Percentiles rank a stretch among this genome's conserved stretches.
These are phyloP conservation scores for Diaporthe ampelina DNA, from an alignment of 2,329 filamentous ascomycete species.

Conservation along the genomic window DNA sequence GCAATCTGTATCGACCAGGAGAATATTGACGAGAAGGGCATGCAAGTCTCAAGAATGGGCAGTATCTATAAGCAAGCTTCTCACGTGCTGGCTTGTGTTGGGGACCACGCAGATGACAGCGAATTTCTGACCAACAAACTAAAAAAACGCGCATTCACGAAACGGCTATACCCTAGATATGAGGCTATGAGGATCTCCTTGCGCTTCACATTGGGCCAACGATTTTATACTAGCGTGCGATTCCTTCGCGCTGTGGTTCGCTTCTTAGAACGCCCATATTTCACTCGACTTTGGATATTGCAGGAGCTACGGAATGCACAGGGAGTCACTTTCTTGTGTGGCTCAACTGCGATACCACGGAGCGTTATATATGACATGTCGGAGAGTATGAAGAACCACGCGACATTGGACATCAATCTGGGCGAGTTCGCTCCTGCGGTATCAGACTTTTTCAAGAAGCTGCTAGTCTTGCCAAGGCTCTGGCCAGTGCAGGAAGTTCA, in stretches of 20 bases:
- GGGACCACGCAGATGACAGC: conserved; percentile 25
- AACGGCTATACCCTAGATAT: too few species aligned
- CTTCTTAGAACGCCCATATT: background rate
- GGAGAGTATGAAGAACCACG: too few species aligned
- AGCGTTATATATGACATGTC: background rate
- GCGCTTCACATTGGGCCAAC: too few species aligned
- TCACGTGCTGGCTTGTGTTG: conserved; percentile 33
- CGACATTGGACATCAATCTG: too few species aligned
- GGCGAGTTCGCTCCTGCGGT: too few species aligned
- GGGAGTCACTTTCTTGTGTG: background rate
- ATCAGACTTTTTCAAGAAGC: too few species aligned
- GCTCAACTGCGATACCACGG: background rate
- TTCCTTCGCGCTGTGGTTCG: background rate
- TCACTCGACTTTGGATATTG: background rate
- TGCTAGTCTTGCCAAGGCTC: too few species aligned
- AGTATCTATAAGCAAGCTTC: conserved; percentile 16
- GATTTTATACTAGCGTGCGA: background rate
- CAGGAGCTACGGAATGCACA: conserved; percentile 1
- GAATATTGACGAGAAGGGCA: conserved; percentile 24
- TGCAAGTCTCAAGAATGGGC: conserved; percentile 30
- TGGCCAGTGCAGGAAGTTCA: too few species aligned
- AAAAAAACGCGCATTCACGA: background rate
- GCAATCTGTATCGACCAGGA: too few species aligned
- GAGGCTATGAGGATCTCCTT: too few species aligned
- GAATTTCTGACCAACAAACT: background rate